Evolutionary conservation across 2,329 filamentous ascomycete species (phyloP), one percentile per base, ranked within the genome.

Genomic region (Claviceps capensis): DNA sequence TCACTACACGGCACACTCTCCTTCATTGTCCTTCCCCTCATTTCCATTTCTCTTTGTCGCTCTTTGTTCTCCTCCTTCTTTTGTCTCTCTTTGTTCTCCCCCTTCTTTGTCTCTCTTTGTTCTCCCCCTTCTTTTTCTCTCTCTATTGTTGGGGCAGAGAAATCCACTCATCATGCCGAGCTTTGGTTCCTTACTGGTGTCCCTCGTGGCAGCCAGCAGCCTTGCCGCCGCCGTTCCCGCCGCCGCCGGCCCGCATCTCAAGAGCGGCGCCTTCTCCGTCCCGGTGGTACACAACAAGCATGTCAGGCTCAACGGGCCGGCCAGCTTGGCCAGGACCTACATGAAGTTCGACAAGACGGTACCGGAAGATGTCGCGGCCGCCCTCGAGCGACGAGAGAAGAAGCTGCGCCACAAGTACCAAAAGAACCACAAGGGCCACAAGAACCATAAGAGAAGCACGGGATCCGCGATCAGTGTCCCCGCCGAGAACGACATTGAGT

Each of bases 111-210:
- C 7, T 43, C 22, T 13, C 2, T 43, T 23, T 42, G 3, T 42
- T 19, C 5, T 4, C 11, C 22, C 17, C 9, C 7, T 16, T 23
- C 8, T 16, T 43, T 43, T 4, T 23, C 23, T 43, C 9, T 41
- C 40, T 13, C 7, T 43, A 19, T 42, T 41, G 8, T 41, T 41
- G 42, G 5, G 8, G 34, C 16, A 44, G 22, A 37, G 17, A 37
- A 26, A 5, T 11, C 22, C 17, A 17, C 26, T 43, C 53, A 52
- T 47, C 40, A 59, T 59, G 57, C 57, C 55, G 51, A 57, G 46
- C 37, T 57, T 59, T 36, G 56, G 55, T 16, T 54, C 57, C 40
- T 57, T 57, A 41, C 50, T 59, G 52, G 54, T 54, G 38, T 54
- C 57, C 50, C 51, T 59, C 41, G 49, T 58, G 42, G 53, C 51